Conservation (phyloP, 1,139 yeast genomes). For the Lodderomyces parapsilosis region DNA sequence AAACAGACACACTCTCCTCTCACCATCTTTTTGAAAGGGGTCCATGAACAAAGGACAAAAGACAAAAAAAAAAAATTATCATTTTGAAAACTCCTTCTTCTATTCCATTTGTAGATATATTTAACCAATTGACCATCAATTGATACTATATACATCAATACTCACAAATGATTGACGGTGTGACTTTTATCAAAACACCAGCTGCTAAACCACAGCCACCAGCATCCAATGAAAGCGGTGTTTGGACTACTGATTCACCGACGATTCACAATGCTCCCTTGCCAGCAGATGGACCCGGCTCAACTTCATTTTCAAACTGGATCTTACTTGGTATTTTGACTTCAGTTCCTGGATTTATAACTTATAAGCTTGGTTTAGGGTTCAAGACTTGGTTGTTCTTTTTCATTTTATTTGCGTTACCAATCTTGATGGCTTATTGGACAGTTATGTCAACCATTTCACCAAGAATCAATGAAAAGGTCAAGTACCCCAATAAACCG, state of each 20-base stretch:
- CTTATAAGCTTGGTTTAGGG: constrained; percentile 74
- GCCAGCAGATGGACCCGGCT: constrained; percentile 92
- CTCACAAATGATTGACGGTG: constrained; percentile 34
- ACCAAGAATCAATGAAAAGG: constrained; percentile 82
- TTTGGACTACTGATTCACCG: constrained; percentile 64
- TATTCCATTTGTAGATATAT: background rate
- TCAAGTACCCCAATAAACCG: constrained; percentile 71
- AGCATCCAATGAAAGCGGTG: constrained; percentile 52
- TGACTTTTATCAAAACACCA: constrained; percentile 63
- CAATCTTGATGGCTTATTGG: constrained; percentile 83
- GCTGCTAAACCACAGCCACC: constrained; percentile 51
- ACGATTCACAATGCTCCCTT: constrained; percentile 82
- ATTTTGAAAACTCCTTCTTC: background rate
- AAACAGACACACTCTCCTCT: too few species aligned
- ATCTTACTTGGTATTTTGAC: constrained; percentile 51
- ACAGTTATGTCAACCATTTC: constrained; percentile 71
- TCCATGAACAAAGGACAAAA: background rate
- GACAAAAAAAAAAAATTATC: background rate
- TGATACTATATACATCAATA: background rate
- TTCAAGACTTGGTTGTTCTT: constrained; percentile 63
- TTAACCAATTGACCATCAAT: constrained; percentile 7
- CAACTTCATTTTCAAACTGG: constrained; percentile 69
- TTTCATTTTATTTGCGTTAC: constrained; percentile 53
- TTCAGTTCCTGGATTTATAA: constrained; percentile 64
- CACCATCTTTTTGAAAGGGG: too few species aligned